phyloP scores from a whole-genome alignment of 768 basidiomycete genomes.

The Psilocybe tampanensis region DNA sequence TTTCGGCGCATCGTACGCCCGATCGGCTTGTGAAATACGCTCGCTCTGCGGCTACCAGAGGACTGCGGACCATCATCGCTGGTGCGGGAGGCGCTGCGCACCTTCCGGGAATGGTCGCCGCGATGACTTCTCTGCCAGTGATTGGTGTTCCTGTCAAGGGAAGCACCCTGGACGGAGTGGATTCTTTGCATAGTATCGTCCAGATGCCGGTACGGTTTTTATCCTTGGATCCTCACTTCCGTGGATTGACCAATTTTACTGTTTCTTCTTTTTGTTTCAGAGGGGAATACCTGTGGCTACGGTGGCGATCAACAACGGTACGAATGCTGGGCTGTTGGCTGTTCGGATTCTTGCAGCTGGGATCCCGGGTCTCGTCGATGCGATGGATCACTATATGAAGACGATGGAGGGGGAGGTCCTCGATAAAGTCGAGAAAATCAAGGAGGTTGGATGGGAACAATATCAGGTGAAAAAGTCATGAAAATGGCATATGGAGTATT shows the following conservation, averaged over 20 bases:
- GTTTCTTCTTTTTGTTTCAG: constrained; percentile 37
- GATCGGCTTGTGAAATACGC: constrained; percentile 85
- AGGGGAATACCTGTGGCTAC: constrained; percentile 97
- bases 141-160: constrained; percentile 98
- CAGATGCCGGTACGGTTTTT: constrained; percentile 89
- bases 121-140: constrained; percentile 90
- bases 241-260: constrained; percentile 4
- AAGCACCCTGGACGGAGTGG: constrained; percentile 91
- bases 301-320: constrained; percentile 94
- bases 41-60: constrained; percentile 65
- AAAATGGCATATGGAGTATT: too few species aligned
- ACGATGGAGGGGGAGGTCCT: constrained; percentile 27
- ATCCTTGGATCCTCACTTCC: not conserved
- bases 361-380: constrained; percentile 61
- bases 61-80: constrained; percentile 80
- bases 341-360: constrained; percentile 85
- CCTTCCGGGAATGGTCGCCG: constrained; percentile 97
- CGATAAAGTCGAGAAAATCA: constrained; percentile 41
- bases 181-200: constrained; percentile 96
- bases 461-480: constrained; percentile 52
- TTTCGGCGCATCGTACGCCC: constrained; percentile 95
- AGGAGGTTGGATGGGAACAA: constrained; percentile 83
- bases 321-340: constrained; percentile 91
- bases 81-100: constrained; percentile 99
- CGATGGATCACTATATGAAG: constrained; percentile 77